Base-by-base conservation (phyloP, 2,329 filamentous ascomycete species). In the Alternaria triticina region DNA sequence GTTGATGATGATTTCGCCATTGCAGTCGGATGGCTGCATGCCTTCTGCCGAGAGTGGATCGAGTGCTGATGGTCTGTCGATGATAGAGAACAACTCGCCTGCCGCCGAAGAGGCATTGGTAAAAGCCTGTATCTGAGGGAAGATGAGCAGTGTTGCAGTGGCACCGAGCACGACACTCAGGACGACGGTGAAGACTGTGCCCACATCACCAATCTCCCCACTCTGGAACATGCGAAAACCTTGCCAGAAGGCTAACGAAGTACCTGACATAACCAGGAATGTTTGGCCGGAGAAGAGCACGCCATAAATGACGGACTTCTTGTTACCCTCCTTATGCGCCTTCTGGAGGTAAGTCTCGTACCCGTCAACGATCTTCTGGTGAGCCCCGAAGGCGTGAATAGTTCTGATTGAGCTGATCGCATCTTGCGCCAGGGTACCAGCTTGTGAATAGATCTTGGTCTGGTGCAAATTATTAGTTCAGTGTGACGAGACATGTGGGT, bases 151-250 rank as follows among this genome's bases (percentile, higher is more conserved):
- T 45, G 61, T 60, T 27, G 55, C 65, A 23, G 97, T 5, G 13
- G 94, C 92, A 57, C 93, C 94, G 64, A 97, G 94, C 84, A 97
- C 91, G 74, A 96, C 90, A 40, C 92, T 87, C 86, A 97, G 88
- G 78, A 97, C 71, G 96, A 69, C 67, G 2, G 62, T 93, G 44
- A 89, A 96, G 44, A 97, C 80, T 17, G 97, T 86, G 45, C 87
- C 84, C 10, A 88, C 87, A 2, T 96, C 84, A 4, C 17, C 22
- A 20, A 70, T 69, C 30, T 69, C 64, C 7, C 62, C 61, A 51
- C 49, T 43, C 8, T 9, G 66, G 17, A 75, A 43, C 62, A 72
- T 67, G 17, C 59, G 64, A 10, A 67, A 87, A 27, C 89, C 89
- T 71, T 89, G 84, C 87, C 88, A 91, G 71, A 89, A 91, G 0